A percentile compares a stretch with the other conserved stretches of the same genome.
Conservation (phyloP, 306 rosid species). For the Lagenaria siceraria region DNA sequence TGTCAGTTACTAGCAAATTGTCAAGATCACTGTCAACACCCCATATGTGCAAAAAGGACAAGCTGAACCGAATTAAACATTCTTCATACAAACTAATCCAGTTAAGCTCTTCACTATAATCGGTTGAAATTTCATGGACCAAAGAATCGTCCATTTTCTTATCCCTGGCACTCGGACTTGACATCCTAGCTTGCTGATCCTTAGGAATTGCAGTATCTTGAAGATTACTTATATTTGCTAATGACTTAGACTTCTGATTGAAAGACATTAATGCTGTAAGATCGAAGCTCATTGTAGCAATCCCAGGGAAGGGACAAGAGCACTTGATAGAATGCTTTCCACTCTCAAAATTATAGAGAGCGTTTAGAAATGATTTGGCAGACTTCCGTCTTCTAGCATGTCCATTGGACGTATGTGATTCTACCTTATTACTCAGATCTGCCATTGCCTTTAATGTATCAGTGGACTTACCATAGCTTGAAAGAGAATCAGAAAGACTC, state of each 20-base stretch:
- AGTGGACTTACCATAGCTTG: slow-evolving; percentile 26
- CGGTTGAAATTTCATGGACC: slow-evolving; percentile 10
- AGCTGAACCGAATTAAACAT: slow-evolving; percentile 63
- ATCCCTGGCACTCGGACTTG: slow-evolving; percentile 25
- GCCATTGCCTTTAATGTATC: slow-evolving; percentile 37
- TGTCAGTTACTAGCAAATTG: slow-evolving; percentile 57
- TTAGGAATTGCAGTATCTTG: slow-evolving; percentile 26
- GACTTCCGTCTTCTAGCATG: slow-evolving; percentile 30
- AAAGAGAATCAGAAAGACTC: slow-evolving; percentile 35
- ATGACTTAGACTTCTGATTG: slow-evolving; percentile 33
- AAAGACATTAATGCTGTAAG: slow-evolving; percentile 57
- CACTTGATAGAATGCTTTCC: slow-evolving; percentile 61
- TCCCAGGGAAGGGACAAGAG: slow-evolving; percentile 83
- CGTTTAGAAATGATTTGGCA: slow-evolving; percentile 18
- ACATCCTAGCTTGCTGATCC: slow-evolving; percentile 40
- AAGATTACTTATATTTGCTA: slow-evolving; percentile 18
- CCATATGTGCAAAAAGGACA: slow-evolving; percentile 87
- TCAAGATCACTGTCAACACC: slow-evolving; percentile 65
- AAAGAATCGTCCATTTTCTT: slow-evolving; percentile 20
- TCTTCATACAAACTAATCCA: slow-evolving; percentile 61
- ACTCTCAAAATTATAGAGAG: slow-evolving; percentile 26
- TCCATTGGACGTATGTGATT: slow-evolving; percentile 30
- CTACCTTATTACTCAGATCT: slow-evolving; percentile 26
- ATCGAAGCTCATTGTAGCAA: slow-evolving; percentile 68
- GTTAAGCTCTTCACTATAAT: slow-evolving; percentile 31